These are phyloP conservation scores for Populus tremula DNA, from an alignment of 345 rosid genomes.

Conservation along the genomic window DNA sequence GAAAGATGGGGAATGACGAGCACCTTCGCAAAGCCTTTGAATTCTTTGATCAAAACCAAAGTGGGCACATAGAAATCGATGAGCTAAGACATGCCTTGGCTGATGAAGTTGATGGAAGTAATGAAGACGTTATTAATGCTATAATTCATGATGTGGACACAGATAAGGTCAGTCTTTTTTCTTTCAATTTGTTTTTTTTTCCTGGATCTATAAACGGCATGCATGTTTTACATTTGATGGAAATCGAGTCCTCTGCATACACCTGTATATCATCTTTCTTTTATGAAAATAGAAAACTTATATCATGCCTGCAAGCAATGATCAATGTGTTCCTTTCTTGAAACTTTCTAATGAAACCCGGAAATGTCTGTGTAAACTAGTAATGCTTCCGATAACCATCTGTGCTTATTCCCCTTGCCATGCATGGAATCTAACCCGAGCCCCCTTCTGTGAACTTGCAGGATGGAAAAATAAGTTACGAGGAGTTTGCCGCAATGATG, in stretches of 20 bases:
- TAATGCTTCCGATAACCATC: not conserved
- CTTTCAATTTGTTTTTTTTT: not conserved
- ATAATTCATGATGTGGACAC: constrained; percentile 32
- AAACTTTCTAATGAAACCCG: not conserved
- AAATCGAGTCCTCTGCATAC: not conserved
- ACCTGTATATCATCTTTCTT: not conserved
- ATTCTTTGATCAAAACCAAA: constrained; percentile 31
- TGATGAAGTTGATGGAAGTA: constrained; percentile 20
- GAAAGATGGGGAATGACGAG: constrained; percentile 32
- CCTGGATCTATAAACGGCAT: not conserved
- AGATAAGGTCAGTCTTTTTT: constrained; percentile 22
- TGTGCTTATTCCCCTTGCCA: not conserved
- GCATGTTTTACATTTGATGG: not conserved
- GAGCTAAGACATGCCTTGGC: constrained; percentile 31
- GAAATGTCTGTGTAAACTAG: not conserved
- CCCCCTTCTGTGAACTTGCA: constrained; percentile 6
- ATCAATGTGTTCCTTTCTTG: not conserved
- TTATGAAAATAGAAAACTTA: not conserved
- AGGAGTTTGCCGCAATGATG: constrained; percentile 34
- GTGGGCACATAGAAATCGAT: constrained; percentile 31
- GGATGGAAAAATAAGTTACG: constrained; percentile 36
- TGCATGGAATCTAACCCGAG: not conserved
- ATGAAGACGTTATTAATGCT: constrained; percentile 24
- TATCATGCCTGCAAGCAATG: not conserved
- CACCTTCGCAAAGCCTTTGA: constrained; percentile 33